These are phyloP conservation scores for Blastobotrys raffinosifermentans DNA, from an alignment of 1,139 yeast species.

Conservation along the genomic window DNA sequence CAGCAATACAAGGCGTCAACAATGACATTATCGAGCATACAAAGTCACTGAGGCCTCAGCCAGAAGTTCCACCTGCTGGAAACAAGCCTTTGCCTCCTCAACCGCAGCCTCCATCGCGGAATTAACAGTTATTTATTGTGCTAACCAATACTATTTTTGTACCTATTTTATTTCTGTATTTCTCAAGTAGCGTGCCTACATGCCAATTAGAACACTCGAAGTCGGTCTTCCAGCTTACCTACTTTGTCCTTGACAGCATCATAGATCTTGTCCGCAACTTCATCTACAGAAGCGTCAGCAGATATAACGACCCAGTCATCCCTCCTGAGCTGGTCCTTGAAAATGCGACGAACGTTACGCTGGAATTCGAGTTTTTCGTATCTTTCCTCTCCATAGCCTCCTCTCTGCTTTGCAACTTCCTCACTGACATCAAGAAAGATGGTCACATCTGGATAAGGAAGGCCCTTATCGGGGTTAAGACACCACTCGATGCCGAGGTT, in stretches of 20 bases:
- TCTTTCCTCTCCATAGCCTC: conserved; percentile 88
- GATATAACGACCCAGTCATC: conserved; percentile 42
- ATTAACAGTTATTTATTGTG: too few relatives aligned
- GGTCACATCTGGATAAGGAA: conserved; percentile 82
- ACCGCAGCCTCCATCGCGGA: too few relatives aligned
- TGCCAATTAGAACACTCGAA: too few relatives aligned
- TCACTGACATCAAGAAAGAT: conserved; percentile 61
- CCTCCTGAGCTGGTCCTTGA: conserved; percentile 34
- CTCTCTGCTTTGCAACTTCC: conserved; percentile 49
- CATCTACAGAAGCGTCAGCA: conserved; percentile 58
- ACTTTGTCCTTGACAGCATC: conserved; percentile 10
- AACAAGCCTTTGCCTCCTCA: too few relatives aligned
- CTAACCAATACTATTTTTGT: too few relatives aligned
- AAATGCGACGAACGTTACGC: conserved; percentile 54
- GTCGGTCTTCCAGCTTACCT: too few relatives aligned
- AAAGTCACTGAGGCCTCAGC: too few relatives aligned
- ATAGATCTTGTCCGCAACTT: conserved; percentile 39
- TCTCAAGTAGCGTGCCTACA: too few relatives aligned
- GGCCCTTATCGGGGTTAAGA: conserved; percentile 69
- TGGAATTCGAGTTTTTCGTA: conserved; percentile 79
- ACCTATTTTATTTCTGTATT: too few relatives aligned
- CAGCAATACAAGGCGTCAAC: too few relatives aligned
- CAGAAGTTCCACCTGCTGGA: too few relatives aligned
- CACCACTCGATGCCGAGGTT: conserved; percentile 71
- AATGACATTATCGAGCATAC: too few relatives aligned